phyloP scores from a whole-genome alignment of 768 basidiomycete species.

The Rhodotorula sphaerocarpa region DNA sequence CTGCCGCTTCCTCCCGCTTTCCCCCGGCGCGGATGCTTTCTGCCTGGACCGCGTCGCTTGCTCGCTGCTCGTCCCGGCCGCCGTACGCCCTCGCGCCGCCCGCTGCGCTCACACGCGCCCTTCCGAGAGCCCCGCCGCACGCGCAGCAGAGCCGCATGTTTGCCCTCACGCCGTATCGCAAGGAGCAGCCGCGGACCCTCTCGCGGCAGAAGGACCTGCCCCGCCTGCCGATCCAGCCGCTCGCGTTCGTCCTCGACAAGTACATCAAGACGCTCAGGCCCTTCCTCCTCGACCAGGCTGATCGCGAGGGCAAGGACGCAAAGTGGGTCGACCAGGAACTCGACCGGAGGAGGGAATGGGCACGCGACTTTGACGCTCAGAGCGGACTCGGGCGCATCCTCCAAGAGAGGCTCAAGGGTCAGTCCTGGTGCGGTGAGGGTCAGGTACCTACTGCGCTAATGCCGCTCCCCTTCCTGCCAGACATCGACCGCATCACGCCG shows the following conservation, averaged over 20 bases:
- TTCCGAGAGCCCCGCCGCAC: background rate
- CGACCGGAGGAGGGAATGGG: constrained; percentile 54
- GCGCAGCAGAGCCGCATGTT: constrained; percentile 38
- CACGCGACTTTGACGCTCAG: constrained; percentile 56
- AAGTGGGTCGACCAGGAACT: constrained; percentile 50
- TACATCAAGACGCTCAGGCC: constrained; percentile 75
- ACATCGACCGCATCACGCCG: constrained; percentile 71
- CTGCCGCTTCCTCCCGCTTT: no score
- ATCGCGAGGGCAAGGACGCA: constrained; percentile 42
- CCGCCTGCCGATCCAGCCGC: constrained; percentile 72
- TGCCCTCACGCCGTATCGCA: constrained; percentile 36
- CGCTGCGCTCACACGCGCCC: background rate
- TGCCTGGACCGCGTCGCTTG: background rate
- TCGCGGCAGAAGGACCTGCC: constrained; percentile 48
- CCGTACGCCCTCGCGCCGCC: background rate
- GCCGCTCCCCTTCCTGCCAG: constrained; percentile 46
- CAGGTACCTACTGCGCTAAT: no score
- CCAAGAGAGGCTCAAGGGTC: constrained; percentile 68
- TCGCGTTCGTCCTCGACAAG: constrained; percentile 62
- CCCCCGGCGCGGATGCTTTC: background rate
- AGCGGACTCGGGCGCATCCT: constrained; percentile 58
- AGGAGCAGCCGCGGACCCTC: constrained; percentile 42
- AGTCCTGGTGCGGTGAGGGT: background rate
- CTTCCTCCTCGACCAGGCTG: constrained; percentile 65
- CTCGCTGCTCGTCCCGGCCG: background rate